Evolutionary conservation across 495 filamentous ascomycete species (phyloP).

Genomic region (Evansstolkia leycettana): DNA sequence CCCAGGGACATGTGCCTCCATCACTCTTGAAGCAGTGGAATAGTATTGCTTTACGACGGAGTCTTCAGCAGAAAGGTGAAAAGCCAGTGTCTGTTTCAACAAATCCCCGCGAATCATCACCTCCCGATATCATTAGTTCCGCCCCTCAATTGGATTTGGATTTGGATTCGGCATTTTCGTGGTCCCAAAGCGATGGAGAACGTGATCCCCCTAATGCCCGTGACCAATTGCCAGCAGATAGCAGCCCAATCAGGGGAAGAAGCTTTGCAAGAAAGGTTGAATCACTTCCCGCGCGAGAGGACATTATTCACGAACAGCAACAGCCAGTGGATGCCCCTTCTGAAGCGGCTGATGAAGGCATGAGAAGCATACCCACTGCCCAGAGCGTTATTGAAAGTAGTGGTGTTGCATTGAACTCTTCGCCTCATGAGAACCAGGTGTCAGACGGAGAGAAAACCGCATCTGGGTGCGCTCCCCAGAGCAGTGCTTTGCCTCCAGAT

Average conservation of each 20-base stretch:
- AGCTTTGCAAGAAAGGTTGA: not conserved
- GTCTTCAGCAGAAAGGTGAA: not conserved
- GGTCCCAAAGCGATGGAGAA: conserved; percentile 3
- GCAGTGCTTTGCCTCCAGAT: too few relatives aligned
- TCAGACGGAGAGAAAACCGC: too few relatives aligned
- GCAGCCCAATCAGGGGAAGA: conserved; percentile 12
- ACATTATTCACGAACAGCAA: too few relatives aligned
- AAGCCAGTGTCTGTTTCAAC: not conserved
- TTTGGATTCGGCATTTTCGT: conserved; percentile 5
- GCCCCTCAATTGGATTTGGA: conserved; percentile 6
- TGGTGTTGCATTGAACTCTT: too few relatives aligned
- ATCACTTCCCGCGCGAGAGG: conserved; percentile 5
- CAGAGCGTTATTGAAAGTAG: too few relatives aligned
- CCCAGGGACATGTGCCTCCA: conserved; percentile 25
- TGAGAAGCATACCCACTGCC: too few relatives aligned
- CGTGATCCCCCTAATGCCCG: not conserved
- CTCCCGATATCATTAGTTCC: too few relatives aligned
- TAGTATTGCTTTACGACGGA: conserved; percentile 19
- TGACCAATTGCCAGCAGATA: conserved; percentile 11
- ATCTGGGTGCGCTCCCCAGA: too few relatives aligned
- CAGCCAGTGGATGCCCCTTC: too few relatives aligned
- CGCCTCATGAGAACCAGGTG: too few relatives aligned
- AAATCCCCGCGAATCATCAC: conserved; percentile 1
- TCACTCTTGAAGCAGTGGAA: conserved; percentile 24
- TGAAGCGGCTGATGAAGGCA: too few relatives aligned